Evolutionary conservation across 1,139 yeast genomes (phyloP).

Genomic region (Saccharomyces uvarum): DNA sequence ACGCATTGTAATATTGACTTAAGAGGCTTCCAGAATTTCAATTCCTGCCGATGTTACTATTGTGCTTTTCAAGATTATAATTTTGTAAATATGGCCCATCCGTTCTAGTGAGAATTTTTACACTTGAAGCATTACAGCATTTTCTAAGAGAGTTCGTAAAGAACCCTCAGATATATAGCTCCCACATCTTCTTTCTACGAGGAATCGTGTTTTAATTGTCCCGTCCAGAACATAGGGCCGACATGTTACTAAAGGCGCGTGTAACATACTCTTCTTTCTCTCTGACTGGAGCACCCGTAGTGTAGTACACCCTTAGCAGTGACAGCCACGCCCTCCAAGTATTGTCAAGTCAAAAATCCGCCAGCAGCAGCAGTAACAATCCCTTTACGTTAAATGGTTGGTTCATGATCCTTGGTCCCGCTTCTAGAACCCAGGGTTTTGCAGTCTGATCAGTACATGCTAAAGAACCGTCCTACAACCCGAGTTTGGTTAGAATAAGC

Average conservation of each 20-base stretch:
- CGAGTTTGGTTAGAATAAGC: neutral
- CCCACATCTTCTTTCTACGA: neutral
- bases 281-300: neutral
- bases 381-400: neutral
- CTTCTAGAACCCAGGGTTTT: neutral
- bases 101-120: neutral
- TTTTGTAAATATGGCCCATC: neutral
- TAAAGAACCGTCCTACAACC: neutral
- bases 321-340: neutral
- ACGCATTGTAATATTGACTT: neutral
- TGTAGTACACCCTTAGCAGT: neutral
- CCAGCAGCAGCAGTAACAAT: neutral
- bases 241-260: too few species aligned
- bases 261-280: neutral
- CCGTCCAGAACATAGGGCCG: neutral
- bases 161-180: neutral
- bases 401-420: neutral
- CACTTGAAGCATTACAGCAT: neutral
- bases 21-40: neutral
- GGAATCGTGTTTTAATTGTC: neutral
- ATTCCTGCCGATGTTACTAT: neutral
- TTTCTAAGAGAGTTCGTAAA: neutral
- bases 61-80: neutral
- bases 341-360: neutral
- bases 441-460: neutral